Base-by-base conservation (phyloP, 768 basidiomycete genomes). In the Kwoniella dejecticola region DNA sequence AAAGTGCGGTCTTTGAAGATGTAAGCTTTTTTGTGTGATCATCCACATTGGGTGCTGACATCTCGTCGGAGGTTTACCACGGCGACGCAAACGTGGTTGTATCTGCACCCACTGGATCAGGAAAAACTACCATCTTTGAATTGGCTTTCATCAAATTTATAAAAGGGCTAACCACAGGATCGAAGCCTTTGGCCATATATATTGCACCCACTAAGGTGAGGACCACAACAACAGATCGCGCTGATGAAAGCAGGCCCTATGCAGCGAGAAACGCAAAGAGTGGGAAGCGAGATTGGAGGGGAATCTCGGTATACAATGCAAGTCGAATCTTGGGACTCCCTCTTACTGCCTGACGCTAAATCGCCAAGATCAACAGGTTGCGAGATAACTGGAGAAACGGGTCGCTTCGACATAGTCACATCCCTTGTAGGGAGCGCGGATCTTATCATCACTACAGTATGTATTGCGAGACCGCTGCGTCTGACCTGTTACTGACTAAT, bases 71-170 rank as follows among this genome's bases (percentile, higher is more conserved):
- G 78, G 68, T 70, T n/a, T 78, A 72, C 60, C 41, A 71, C 8
- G 49, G 66, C 0, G 70, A 77, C 33, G 71, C 77, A 12, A 81
- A 82, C 60, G 61, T 81, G 13, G 81, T 82, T 48, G 70, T 82
- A 13, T 71, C 75, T 64, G 94, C 95, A 2, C 96, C 96, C 0
- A 98, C 96, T 13, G 92, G 94, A 27, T 90, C 91, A 52, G 96
- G 96, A 27, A 98, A 98, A 79, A 99, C 96, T 0, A 91, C 89
- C 8, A 80, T 98, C 27, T 99, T 98, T 68, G 96, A 99, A 74
- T 81, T 99, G 13, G 86, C 89, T 1, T 89, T 97, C 55, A 85
- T 98, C 52, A 85, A 85, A 30, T 83, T 90, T 82, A 38, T 64
- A 12, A 10, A 29, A 27, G 60, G 17, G 45, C 56, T 54, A 17